Conservation (phyloP, 495 filamentous ascomycete genomes). For the Cercophora sp. region DNA sequence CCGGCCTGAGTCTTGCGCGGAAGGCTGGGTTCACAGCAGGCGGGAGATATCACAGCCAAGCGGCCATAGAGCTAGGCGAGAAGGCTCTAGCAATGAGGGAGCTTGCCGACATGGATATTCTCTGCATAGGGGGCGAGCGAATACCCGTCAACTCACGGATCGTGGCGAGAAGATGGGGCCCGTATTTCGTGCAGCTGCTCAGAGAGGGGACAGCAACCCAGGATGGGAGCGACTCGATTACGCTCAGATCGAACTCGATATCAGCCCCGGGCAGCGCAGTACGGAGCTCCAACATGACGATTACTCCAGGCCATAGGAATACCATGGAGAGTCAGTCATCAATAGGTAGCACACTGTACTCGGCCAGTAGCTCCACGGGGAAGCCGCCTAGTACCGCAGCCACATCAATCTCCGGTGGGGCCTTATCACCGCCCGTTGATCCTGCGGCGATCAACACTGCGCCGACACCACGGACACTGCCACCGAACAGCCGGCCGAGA, state of each 20-base stretch:
- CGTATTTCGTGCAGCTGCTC: constrained; percentile 88
- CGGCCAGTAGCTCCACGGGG: constrained; percentile 39
- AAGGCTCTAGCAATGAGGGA: constrained; percentile 73
- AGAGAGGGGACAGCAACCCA: constrained; percentile 64
- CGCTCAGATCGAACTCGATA: constrained; percentile 36
- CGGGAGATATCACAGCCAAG: constrained; percentile 60
- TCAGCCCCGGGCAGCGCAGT: constrained; percentile 41
- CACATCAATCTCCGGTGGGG: constrained; percentile 28
- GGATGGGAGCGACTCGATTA: constrained; percentile 49
- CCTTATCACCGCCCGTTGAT: constrained; percentile 31
- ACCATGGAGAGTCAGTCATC: constrained; percentile 53
- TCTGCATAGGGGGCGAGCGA: constrained; percentile 83
- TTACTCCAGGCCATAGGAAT: constrained; percentile 66
- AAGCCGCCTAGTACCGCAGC: constrained; percentile 36
- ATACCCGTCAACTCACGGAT: constrained; percentile 91
- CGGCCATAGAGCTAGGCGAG: constrained; percentile 81
- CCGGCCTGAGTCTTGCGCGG: constrained; percentile 52
- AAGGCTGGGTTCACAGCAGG: constrained; percentile 62
- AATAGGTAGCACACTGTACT: constrained; percentile 52
- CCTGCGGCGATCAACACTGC: constrained; percentile 42
- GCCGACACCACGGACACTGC: constrained; percentile 49
- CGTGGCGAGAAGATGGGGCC: constrained; percentile 83
- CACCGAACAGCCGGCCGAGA: constrained; percentile 71
- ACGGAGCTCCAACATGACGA: constrained; percentile 81
- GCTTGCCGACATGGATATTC: constrained; percentile 94